Evolutionary conservation across 345 rosid species (phyloP), one percentile per base, ranked within the genome.

Genomic region (Salix exigua): DNA sequence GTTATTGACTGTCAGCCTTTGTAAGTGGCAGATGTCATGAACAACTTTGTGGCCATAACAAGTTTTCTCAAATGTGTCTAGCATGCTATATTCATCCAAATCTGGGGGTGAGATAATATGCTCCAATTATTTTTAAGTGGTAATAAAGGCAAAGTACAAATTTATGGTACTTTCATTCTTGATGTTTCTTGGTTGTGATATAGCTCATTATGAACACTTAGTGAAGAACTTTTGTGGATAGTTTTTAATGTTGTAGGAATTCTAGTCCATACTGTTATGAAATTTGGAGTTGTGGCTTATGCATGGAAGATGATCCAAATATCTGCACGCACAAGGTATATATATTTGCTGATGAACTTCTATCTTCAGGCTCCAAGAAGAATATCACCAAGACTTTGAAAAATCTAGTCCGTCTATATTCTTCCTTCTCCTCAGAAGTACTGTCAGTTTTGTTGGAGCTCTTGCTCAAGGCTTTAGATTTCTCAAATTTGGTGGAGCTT

Each of bases 391-490:
- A 85, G 88, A 87, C 82, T 65, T 80, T 86, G 80, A 91, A 88
- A 79, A 75, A 26, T 80, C 89, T 96, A 33, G 82, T 85, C 68
- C 88, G 78, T 82, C 83, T 93, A 67, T 91, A 86, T 83, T 79
- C 90, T 79, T 87, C 93, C 62, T 90, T 82, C 84, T 80, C 98
- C 28, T 84, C 93, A 25, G 97, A 93, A 85, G 86, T 90, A 58
- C 85, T 88, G 31, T 89, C 97, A 40, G 89, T 89, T 65, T 66
- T 93, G 75, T 78, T 89, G 78, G 96, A 88, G 71, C 79, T 89
- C 66, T 81, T 92, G 81, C 78, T 88, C 74, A 86, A 85, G 78
- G 86, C 89, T 72, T 77, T 88, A 72, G 86, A 82, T 82, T 85
- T 86, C 72, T 83, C 86, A 79, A 83, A 79, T 81, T 75, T 68